phyloP scores from a whole-genome alignment of 2,329 filamentous ascomycete genomes.

The Neofusicoccum laricinum region DNA sequence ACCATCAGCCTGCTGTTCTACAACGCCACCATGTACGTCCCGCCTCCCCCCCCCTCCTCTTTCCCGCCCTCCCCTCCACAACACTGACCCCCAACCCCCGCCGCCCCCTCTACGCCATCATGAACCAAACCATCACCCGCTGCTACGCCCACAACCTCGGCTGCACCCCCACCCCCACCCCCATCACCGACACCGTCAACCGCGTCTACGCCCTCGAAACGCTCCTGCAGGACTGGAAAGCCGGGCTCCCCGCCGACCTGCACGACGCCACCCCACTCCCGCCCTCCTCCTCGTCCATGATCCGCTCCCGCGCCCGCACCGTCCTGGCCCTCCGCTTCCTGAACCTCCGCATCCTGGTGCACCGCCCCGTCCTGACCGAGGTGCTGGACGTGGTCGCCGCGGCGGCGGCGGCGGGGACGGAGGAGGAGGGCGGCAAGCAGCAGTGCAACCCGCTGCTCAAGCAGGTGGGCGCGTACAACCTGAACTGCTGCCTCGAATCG shows the following conservation, averaged over 20 bases:
- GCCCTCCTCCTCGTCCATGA: neutral
- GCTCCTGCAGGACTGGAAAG: slow-evolving; percentile 39
- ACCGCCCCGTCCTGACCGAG: slow-evolving; percentile 40
- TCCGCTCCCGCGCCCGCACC: slow-evolving; percentile 37
- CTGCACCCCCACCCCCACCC: slow-evolving; percentile 23
- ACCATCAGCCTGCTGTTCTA: slow-evolving; percentile 27
- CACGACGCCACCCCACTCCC: neutral
- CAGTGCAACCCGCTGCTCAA: slow-evolving; percentile 25
- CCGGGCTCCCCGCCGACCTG: slow-evolving; percentile 31
- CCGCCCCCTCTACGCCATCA: slow-evolving; percentile 33
- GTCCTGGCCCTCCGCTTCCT: slow-evolving; percentile 45
- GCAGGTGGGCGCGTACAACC: slow-evolving; percentile 32
- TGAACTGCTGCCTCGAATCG: slow-evolving; percentile 33
- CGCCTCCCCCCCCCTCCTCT: too few species aligned
- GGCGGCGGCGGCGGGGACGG: neutral
- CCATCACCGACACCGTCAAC: slow-evolving; percentile 27
- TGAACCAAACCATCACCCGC: slow-evolving; percentile 28
- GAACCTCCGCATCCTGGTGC: slow-evolving; percentile 42
- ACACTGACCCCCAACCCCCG: too few species aligned
- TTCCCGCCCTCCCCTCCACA: too few species aligned
- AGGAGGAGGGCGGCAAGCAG: slow-evolving; percentile 18
- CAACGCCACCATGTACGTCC: slow-evolving; percentile 28
- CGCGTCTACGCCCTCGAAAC: slow-evolving; percentile 38
- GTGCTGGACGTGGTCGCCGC: slow-evolving; percentile 34
- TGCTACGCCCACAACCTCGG: slow-evolving; percentile 39